Base-by-base conservation (phyloP, 2,329 filamentous ascomycete genomes). In the Penicillium sp. region DNA sequence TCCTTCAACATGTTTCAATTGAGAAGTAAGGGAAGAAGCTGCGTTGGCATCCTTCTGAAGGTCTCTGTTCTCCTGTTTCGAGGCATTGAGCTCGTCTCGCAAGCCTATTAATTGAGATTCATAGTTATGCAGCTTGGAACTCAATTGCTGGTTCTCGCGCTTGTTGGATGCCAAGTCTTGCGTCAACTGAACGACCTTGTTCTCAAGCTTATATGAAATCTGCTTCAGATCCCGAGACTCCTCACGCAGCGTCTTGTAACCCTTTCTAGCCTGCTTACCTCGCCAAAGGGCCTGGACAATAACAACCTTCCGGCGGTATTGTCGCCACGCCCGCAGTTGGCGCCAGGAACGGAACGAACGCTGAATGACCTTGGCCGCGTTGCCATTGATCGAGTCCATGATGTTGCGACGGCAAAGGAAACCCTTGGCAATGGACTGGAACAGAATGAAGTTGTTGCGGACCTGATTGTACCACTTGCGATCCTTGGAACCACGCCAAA, bases 161-260 rank as follows among this genome's bases (percentile, higher is more conserved):
- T 96, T 96, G 83, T 96, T 89, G 9, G 91, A 88, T 62, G 94
- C 92, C 66, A 99, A 78, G 46, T 89, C 91, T 75, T 99, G 94
- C 1, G 94, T 99, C 68, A 99, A 84, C 79, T 99, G 94, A 59
- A 99, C 91, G 59, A 99, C 94, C 86, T 99, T 99, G 83, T 99
- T 97, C 76, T 99, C 94, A 67, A 99, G 81, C 81, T 96, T 97
- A 82, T 99, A 99, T 2, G 94, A 97, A 65, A 99, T 99, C 76
- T 97, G 93, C 82, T 97, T 97, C 73, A 99, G 85, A 79, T 99
- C 95, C 70, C 94, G 90, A 62, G 94, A 94, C 77, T 99, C 94
- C 76, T 97, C 92, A 64, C 94, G 91, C 58, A 96, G 79, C 65
- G 81, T 86, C 85, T 96, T 97, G 82, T 99, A 99, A 45, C 85